phyloP scores from a whole-genome alignment of 495 filamentous ascomycete genomes.

The Neurospora discreta region DNA sequence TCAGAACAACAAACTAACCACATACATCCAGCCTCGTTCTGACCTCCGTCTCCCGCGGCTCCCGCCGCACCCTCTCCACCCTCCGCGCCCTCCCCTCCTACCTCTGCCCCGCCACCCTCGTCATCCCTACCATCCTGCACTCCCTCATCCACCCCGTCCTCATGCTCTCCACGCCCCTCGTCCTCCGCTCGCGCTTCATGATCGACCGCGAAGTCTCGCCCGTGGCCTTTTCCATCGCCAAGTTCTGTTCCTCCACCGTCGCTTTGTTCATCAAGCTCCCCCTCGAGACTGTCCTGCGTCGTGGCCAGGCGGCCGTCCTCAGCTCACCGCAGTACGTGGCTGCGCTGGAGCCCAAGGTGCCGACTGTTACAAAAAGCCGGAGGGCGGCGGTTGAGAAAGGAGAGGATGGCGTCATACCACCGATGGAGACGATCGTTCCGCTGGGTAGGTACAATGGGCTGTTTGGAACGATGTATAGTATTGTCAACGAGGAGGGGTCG shows the following conservation, averaged over 20 bases:
- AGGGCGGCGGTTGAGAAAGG: constrained; percentile 1
- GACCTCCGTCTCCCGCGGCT: constrained; percentile 60
- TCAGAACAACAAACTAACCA: constrained; percentile 8
- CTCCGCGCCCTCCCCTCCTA: constrained; percentile 68
- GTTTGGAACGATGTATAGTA: constrained; percentile 75
- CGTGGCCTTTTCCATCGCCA: constrained; percentile 60
- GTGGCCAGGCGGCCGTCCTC: constrained; percentile 67
- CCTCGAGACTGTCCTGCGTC: constrained; percentile 79
- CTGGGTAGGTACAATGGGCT: constrained; percentile 69
- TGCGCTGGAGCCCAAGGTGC: constrained; percentile 26
- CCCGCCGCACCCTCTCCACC: constrained; percentile 62
- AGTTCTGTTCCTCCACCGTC: constrained; percentile 62
- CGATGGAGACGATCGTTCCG: constrained; percentile 61
- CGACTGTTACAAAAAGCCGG: constrained; percentile 16
- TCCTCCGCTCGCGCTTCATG: constrained; percentile 64
- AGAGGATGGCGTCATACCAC: background rate
- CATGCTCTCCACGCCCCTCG: constrained; percentile 65
- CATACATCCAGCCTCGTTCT: constrained; percentile 49
- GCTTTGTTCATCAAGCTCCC: constrained; percentile 80
- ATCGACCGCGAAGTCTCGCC: constrained; percentile 79
- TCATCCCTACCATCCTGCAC: constrained; percentile 78
- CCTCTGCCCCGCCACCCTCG: constrained; percentile 55
- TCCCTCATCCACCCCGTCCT: constrained; percentile 72
- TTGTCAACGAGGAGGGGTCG: constrained; percentile 72
- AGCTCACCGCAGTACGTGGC: constrained; percentile 28